These are phyloP conservation scores for Nidula microcarpa DNA, from an alignment of 768 basidiomycete genomes.

Conservation along the genomic window DNA sequence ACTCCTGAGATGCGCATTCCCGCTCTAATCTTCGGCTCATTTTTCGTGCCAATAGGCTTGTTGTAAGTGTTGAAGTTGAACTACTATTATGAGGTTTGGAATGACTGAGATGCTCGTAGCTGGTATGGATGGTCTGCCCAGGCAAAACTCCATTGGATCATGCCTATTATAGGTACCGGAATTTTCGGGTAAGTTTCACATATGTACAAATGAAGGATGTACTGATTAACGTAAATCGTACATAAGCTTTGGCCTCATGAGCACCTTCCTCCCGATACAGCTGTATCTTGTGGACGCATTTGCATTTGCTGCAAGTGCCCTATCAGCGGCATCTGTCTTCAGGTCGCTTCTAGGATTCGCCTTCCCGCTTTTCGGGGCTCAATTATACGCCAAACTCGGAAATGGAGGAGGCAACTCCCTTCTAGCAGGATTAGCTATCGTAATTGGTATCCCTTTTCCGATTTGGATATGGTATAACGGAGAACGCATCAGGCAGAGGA, in stretches of 20 bases:
- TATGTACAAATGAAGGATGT: conserved; percentile 19
- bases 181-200: conserved; percentile 66
- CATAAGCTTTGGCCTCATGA: not conserved
- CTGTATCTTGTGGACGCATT: conserved; percentile 74
- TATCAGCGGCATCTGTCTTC: conserved; percentile 61
- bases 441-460: conserved; percentile 72
- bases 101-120: conserved; percentile 13
- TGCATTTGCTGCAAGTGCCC: conserved; percentile 65
- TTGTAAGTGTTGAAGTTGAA: conserved; percentile 38
- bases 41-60: conserved; percentile 68
- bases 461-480: conserved; percentile 69
- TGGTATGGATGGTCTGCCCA: conserved; percentile 87
- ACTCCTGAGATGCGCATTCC: conserved; percentile 79
- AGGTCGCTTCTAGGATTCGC: conserved; percentile 44
- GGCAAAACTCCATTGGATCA: conserved; percentile 65
- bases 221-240: not conserved
- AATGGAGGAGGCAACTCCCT: conserved; percentile 68
- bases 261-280: conserved; percentile 49
- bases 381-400: conserved; percentile 64
- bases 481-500: conserved; percentile 49
- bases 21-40: conserved; percentile 63
- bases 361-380: conserved; percentile 47
- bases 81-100: too few relatives aligned
- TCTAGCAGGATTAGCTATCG: conserved; percentile 54
- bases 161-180: conserved; percentile 68